Conservation (phyloP, 2,329 filamentous ascomycete genomes). For the Calonectria naviculata region DNA sequence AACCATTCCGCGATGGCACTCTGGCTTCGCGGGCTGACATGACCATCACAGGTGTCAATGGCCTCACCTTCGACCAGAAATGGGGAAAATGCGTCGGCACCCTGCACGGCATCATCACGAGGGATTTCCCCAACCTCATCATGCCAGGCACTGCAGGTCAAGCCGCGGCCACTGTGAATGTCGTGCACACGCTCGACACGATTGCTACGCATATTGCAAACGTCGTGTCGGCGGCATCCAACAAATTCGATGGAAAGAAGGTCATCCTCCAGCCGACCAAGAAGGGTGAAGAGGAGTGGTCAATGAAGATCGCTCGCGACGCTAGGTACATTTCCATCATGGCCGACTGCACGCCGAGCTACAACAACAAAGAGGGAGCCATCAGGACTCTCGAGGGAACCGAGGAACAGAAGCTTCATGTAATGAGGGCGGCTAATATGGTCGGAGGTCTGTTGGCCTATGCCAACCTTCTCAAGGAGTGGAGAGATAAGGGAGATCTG, state of each 20-base stretch:
- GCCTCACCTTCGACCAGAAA: conserved; percentile 56
- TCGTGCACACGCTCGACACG: conserved; percentile 49
- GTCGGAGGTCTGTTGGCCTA: background rate
- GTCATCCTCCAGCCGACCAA: background rate
- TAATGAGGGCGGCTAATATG: background rate
- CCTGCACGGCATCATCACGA: conserved; percentile 60
- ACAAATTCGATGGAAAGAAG: background rate
- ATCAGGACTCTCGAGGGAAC: background rate
- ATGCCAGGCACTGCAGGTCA: conserved; percentile 54
- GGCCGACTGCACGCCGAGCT: conserved; percentile 64
- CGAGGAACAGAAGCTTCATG: background rate
- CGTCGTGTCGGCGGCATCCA: conserved; percentile 39
- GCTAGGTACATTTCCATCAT: conserved; percentile 39
- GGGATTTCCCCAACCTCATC: conserved; percentile 67
- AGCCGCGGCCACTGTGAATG: conserved; percentile 51
- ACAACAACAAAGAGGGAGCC: conserved; percentile 59
- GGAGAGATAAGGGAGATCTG: background rate
- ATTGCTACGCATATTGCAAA: conserved; percentile 55
- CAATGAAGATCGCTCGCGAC: conserved; percentile 13
- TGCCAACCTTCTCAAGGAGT: background rate
- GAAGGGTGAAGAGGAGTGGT: background rate
- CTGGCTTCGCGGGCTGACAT: conserved; percentile 20
- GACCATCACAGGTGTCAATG: conserved; percentile 55
- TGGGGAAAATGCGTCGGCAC: conserved; percentile 58
- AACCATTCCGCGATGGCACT: conserved; percentile 45